Evolutionary conservation across 768 basidiomycete species (phyloP).

Genomic region (Symmetrospora coprosmae): DNA sequence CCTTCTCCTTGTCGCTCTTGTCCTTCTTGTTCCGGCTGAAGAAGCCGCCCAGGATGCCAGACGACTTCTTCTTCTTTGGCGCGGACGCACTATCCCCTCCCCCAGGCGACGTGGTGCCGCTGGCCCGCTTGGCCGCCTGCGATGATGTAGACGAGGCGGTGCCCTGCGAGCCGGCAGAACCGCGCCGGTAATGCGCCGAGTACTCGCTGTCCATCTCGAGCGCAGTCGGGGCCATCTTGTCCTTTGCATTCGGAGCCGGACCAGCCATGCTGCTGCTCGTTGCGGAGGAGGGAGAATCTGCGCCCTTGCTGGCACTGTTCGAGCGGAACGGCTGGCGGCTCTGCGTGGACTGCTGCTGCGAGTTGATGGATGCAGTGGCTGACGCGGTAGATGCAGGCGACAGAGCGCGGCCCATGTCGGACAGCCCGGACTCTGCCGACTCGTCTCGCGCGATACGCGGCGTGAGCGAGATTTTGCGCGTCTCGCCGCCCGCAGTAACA

Average conservation of each 20-base stretch:
- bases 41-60: constrained; percentile 59
- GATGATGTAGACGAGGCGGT: constrained; percentile 4
- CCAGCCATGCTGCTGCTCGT: constrained; percentile 4
- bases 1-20: constrained; percentile 52
- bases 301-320: no score
- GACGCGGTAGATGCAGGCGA: not conserved
- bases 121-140: constrained; percentile 43
- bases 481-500: not conserved
- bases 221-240: no score
- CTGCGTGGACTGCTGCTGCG: no score
- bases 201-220: not conserved
- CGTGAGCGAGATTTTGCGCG: constrained; percentile 20
- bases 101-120: constrained; percentile 45
- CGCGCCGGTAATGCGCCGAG: constrained; percentile 4
- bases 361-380: no score
- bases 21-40: constrained; percentile 62
- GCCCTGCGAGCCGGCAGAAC: not conserved
- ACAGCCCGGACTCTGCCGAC: not conserved
- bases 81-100: constrained; percentile 41
- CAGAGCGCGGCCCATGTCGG: not conserved
- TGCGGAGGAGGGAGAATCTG: no score
- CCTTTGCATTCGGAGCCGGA: not conserved
- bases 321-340: no score
- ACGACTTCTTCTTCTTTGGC: constrained; percentile 36
- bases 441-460: constrained; percentile 19